Evolutionary conservation across 2,329 filamentous ascomycete species (phyloP).

Genomic region (Colletotrichum eleusines): DNA sequence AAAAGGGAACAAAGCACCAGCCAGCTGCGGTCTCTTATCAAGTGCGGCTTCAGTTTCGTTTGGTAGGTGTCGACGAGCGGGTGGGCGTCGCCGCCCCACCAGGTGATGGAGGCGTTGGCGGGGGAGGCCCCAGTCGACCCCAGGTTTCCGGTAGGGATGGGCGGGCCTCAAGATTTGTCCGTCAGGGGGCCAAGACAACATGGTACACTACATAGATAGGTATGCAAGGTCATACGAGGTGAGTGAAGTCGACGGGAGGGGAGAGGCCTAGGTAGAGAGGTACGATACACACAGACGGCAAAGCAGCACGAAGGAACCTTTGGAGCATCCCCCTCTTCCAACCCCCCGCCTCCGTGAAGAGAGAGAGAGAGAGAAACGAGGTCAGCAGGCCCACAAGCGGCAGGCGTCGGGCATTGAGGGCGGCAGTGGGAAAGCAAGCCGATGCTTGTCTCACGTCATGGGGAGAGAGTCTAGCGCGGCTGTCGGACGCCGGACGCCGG

Average conservation of each 20-base stretch:
- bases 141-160: neutral
- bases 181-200: neutral
- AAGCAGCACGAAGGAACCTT: neutral
- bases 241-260: neutral
- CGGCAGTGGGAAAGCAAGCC: constrained; percentile 1
- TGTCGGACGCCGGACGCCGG: neutral
- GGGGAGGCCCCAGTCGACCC: constrained; percentile 37
- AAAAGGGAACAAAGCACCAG: constrained; percentile 21
- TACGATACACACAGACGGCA: neutral
- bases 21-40: constrained; percentile 28
- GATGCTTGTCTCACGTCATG: constrained; percentile 36
- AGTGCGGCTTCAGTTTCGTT: neutral
- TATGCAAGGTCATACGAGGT: neutral
- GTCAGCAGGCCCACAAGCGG: constrained; percentile 36
- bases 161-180: constrained; percentile 5
- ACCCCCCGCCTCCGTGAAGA: neutral
- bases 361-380: neutral
- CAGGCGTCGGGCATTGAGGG: constrained; percentile 8
- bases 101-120: constrained; percentile 26
- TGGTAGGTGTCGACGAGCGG: constrained; percentile 1
- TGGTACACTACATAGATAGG: neutral
- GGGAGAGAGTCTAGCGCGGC: constrained; percentile 18
- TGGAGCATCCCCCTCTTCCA: neutral
- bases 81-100: constrained; percentile 22
- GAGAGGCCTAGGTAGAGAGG: too few relatives aligned